A percentile compares a stretch with the other conserved stretches of the same genome.
phyloP scores from a whole-genome alignment of 495 filamentous ascomycete species.

The Hypomontagnella submonticulosa region DNA sequence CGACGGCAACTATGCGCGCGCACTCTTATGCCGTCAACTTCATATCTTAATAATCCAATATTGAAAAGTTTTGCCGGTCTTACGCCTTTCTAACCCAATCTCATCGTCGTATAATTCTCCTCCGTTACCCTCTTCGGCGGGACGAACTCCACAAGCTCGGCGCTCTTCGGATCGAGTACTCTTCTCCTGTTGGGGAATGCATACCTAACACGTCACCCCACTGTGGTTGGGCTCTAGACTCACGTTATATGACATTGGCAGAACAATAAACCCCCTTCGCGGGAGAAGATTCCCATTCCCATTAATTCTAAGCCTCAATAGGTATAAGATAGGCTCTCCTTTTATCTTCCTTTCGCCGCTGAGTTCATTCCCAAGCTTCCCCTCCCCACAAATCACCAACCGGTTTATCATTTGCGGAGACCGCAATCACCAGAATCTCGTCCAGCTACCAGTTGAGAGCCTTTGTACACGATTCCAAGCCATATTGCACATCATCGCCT shows the following conservation, averaged over 20 bases:
- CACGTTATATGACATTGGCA: conserved; percentile 48
- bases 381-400: conserved; percentile 36
- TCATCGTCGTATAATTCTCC: conserved; percentile 24
- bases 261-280: conserved; percentile 14
- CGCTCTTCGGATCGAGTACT: conserved; percentile 24
- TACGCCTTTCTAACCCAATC: conserved; percentile 17
- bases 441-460: conserved; percentile 19
- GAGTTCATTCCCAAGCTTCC: conserved; percentile 20
- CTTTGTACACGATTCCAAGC: conserved; percentile 4
- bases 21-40: conserved; percentile 15
- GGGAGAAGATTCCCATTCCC: conserved; percentile 15
- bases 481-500: conserved; percentile 18
- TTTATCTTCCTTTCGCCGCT: conserved; percentile 9
- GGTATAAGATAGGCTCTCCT: conserved; percentile 26
- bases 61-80: conserved; percentile 8
- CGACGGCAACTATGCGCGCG: not conserved
- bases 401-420: conserved; percentile 31
- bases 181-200: conserved; percentile 39
- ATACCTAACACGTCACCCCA: conserved; percentile 45
- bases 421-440: conserved; percentile 23
- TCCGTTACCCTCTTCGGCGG: conserved; percentile 12
- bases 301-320: conserved; percentile 22
- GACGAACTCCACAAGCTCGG: conserved; percentile 35
- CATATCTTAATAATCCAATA: conserved; percentile 6
- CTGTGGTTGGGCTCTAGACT: conserved; percentile 41